Conservation (phyloP, 176 grass and related monocot species). For the Zea mays region DNA sequence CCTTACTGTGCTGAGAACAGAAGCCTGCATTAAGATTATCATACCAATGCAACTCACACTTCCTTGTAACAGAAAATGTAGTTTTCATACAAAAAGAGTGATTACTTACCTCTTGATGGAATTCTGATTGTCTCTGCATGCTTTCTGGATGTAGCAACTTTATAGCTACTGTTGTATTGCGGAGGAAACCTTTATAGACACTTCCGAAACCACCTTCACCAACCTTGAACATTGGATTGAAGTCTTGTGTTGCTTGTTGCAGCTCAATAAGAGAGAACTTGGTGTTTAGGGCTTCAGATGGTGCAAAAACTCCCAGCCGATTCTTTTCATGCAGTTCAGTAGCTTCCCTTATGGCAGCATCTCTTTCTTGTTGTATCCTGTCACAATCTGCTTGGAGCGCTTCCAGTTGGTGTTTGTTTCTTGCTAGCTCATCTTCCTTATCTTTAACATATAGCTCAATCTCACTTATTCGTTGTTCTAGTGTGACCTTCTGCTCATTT, state of each 20-base stretch:
- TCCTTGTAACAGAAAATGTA: neutral
- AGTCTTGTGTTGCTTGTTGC: constrained; percentile 46
- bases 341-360: constrained; percentile 37
- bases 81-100: constrained; percentile 8
- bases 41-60: neutral
- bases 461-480: constrained; percentile 23
- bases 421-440: constrained; percentile 37
- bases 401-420: constrained; percentile 34
- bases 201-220: constrained; percentile 58
- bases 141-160: constrained; percentile 54
- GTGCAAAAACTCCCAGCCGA: neutral
- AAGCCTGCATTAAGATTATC: constrained; percentile 39
- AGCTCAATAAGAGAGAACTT: constrained; percentile 55
- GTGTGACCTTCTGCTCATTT: constrained; percentile 16
- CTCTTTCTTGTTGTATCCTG: constrained; percentile 33
- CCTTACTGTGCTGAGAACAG: constrained; percentile 56
- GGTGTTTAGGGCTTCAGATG: constrained; percentile 36
- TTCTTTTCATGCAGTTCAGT: constrained; percentile 38
- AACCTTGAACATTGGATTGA: constrained; percentile 41
- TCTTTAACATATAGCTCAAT: constrained; percentile 40
- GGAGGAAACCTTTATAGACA: constrained; percentile 58
- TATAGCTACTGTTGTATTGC: constrained; percentile 57
- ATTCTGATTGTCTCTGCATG: constrained; percentile 46
- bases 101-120: constrained; percentile 59
- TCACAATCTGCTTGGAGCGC: constrained; percentile 43